A percentile compares a stretch with the other conserved stretches of the same genome.
Conservation (phyloP, 352 stramenopile species). For the Chrysophaeum taylorii region DNA sequence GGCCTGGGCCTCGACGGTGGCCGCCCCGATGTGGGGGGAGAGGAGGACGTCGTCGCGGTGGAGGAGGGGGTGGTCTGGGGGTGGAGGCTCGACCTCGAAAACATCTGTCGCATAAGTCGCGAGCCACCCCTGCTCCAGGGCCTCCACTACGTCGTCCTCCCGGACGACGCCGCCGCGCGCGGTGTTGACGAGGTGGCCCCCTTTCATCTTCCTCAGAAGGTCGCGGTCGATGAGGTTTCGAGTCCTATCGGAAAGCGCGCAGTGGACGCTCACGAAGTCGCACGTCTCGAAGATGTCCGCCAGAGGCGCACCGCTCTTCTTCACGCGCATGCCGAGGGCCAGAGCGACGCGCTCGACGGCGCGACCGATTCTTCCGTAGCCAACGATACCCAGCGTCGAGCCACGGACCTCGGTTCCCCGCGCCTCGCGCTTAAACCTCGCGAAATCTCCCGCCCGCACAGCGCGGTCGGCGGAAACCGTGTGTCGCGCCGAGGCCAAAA, state of each 20-base stretch:
- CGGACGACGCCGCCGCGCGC: constrained; percentile 65
- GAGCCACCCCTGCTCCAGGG: constrained; percentile 39
- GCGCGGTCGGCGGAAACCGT: constrained; percentile 21
- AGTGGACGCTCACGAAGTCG: constrained; percentile 75
- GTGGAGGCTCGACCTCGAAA: constrained; percentile 63
- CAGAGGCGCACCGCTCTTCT: constrained; percentile 53
- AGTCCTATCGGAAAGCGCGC: constrained; percentile 66
- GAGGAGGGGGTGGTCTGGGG: constrained; percentile 62
- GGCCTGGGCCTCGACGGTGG: constrained; percentile 63
- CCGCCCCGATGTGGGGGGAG: constrained; percentile 68
- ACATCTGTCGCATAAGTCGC: constrained; percentile 63
- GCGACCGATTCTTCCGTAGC: constrained; percentile 63
- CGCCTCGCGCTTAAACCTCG: constrained; percentile 23
- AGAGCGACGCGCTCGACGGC: constrained; percentile 60
- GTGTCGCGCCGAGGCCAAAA: constrained; percentile 31
- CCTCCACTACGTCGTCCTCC: constrained; percentile 38
- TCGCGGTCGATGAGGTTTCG: constrained; percentile 62
- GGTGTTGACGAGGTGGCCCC: constrained; percentile 65
- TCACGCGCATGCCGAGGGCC: constrained; percentile 71
- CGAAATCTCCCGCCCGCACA: constrained; percentile 9
- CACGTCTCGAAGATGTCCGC: constrained; percentile 59
- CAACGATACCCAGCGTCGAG: constrained; percentile 67
- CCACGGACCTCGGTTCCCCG: constrained; percentile 32
- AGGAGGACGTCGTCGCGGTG: constrained; percentile 56
- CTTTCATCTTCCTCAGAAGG: constrained; percentile 52